Evolutionary conservation across 441 rosid genomes (phyloP).

Genomic region (Pelargonium fulgidum): DNA sequence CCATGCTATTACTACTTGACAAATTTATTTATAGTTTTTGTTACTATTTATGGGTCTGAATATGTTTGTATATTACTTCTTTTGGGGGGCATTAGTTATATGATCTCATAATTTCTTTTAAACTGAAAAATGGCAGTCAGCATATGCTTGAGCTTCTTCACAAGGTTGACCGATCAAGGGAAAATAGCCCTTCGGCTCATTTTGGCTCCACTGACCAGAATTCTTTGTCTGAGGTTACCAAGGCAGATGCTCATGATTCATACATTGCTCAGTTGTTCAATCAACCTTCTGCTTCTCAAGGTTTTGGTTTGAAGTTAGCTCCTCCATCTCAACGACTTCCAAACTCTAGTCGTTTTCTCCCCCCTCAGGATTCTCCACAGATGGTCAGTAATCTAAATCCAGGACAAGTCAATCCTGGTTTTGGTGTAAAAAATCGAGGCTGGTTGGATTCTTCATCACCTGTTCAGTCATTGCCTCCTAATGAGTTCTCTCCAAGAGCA

Average conservation of each 20-base stretch:
- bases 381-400: background rate
- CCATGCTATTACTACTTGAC: background rate
- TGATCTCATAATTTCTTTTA: background rate
- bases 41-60: background rate
- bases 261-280: conserved; percentile 19
- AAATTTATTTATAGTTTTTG: background rate
- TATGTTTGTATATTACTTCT: background rate
- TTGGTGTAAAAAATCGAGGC: background rate
- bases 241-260: conserved; percentile 12
- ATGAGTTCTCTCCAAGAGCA: conserved; percentile 6
- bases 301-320: conserved; percentile 36
- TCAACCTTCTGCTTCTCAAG: conserved; percentile 28
- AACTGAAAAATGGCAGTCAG: conserved; percentile 2
- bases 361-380: conserved; percentile 8
- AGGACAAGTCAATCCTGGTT: background rate
- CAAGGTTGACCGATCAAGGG: conserved; percentile 32
- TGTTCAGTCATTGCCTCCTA: background rate
- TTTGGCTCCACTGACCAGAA: conserved; percentile 22
- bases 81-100: background rate
- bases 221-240: conserved; percentile 19
- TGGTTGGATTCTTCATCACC: conserved; percentile 4
- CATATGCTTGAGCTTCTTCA: conserved; percentile 21
- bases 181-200: conserved; percentile 21
- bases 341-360: conserved; percentile 28
- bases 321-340: conserved; percentile 66